Conservation (phyloP, 2,329 filamentous ascomycete genomes). For the Colletotrichum cordylinicola region DNA sequence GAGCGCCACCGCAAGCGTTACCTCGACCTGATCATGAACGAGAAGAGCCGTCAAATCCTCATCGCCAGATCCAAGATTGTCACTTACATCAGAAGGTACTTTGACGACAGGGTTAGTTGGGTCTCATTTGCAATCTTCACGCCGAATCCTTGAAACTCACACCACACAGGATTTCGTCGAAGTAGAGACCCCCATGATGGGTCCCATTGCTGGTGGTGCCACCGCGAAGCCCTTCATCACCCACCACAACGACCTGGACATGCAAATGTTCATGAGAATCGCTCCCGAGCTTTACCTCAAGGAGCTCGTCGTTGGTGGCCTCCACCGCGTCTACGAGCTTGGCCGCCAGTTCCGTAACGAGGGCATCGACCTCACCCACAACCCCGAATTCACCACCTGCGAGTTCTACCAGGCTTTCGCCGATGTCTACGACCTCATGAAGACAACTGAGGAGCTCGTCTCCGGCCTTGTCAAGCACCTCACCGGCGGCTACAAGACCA, state of each 20-base stretch:
- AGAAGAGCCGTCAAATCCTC: conserved; percentile 82
- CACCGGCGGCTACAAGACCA: conserved; percentile 84
- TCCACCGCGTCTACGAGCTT: conserved; percentile 95
- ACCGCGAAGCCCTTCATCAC: conserved; percentile 95
- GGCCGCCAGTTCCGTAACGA: conserved; percentile 97
- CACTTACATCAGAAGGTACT: conserved; percentile 85
- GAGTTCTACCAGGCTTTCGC: conserved; percentile 97
- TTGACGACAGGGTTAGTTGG: conserved; percentile 68
- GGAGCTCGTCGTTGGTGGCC: conserved; percentile 91
- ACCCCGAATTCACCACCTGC: conserved; percentile 96
- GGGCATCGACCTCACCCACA: conserved; percentile 90
- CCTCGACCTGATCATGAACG: conserved; percentile 97
- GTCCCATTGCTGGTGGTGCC: conserved; percentile 91
- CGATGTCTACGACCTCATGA: conserved; percentile 88
- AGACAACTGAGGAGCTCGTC: conserved; percentile 91
- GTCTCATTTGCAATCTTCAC: not conserved
- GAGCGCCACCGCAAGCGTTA: conserved; percentile 91
- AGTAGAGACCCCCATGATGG: conserved; percentile 98
- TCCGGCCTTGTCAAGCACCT: conserved; percentile 88
- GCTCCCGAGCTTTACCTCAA: conserved; percentile 97
- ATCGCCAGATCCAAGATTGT: conserved; percentile 87
- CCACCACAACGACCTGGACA: conserved; percentile 93
- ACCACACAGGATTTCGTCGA: conserved; percentile 75
- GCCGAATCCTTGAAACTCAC: not conserved
- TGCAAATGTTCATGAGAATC: conserved; percentile 84